Percentiles rank a stretch among this genome's conserved stretches.
Evolutionary conservation across 75 land plant species (phyloP).

Genomic region (Ceratopteris richardii): DNA sequence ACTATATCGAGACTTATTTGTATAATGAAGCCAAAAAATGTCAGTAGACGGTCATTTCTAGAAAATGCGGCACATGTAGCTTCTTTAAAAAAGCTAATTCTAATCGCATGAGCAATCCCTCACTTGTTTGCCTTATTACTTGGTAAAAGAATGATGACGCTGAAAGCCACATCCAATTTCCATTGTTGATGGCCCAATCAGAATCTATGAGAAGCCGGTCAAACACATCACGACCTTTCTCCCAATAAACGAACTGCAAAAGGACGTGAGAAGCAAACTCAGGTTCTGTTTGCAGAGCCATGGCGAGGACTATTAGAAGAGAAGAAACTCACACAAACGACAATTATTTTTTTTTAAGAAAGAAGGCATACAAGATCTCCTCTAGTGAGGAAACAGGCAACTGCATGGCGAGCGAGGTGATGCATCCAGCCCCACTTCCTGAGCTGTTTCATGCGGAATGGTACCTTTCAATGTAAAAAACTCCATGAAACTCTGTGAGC

Average conservation of each 20-base stretch:
- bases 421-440: constrained; percentile 96
- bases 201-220: constrained; percentile 83
- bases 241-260: constrained; percentile 85
- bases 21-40: too few relatives aligned
- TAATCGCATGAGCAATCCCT: too few relatives aligned
- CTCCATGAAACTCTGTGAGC: neutral
- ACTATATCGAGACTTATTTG: too few relatives aligned
- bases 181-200: constrained; percentile 95
- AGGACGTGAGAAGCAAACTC: neutral
- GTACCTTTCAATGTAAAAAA: neutral
- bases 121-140: constrained; percentile 20
- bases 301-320: too few relatives aligned
- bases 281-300: too few relatives aligned
- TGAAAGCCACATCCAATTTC: constrained; percentile 95
- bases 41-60: too few relatives aligned
- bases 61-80: too few relatives aligned
- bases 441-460: constrained; percentile 37
- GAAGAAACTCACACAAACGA: neutral
- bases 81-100: too few relatives aligned
- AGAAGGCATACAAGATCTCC: constrained; percentile 82
- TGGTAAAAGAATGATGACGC: constrained; percentile 92
- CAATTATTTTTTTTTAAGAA: neutral
- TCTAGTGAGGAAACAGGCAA: constrained; percentile 88
- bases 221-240: constrained; percentile 95
- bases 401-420: constrained; percentile 90